Evolutionary conservation across 208 protist species (phyloP), one percentile per base, ranked within the genome.

Genomic region (Leishmania tropica): DNA sequence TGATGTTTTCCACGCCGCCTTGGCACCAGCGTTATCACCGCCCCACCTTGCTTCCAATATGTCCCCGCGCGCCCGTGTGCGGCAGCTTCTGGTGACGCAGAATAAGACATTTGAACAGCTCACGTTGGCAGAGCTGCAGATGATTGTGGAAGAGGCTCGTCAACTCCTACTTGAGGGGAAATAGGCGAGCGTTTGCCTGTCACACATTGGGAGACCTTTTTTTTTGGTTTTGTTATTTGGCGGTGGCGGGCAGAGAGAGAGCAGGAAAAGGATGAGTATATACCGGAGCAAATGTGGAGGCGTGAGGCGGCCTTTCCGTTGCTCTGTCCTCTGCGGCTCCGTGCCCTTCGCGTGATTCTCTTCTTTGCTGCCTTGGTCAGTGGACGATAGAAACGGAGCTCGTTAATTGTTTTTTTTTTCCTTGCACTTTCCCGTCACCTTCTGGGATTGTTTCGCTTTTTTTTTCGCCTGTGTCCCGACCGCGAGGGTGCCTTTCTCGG

Each of bases 111-210:
- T 95, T 85, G 91, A 94, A 15, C 62, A 90, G 31, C 86, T 96
- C 37, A 90, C 90, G 2, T 80, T 92, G 31, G 73, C 81, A 15
- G 89, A 96, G 82, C 83, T 96, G 35, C 85, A 89, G 60, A 82
- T 85, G 42, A 90, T 96, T 79, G 90, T 96, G 4, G 87, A 92
- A 62, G 89, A 95, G 79, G 89, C 92, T 37, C 86, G 93, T 0
- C 70, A 78, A 60, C 76, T 89, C 1, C 51, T 85, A 4, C 65
- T 21, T 0, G 79, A 83, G 51, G 54, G 40, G 0, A 40, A 7
- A 19, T 65, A 40, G 4, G 40, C 28, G 2, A 11, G 24, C 6
- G 21, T 5, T 24, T 48, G 1, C 35, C n/a, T 60, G 73, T 35
- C 8, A 15, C 51, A 24, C 6, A 21, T 5, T 10, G 31, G 4